Evolutionary conservation across 176 grass and related monocot genomes (phyloP).

Genomic region (Carex scoparia): DNA sequence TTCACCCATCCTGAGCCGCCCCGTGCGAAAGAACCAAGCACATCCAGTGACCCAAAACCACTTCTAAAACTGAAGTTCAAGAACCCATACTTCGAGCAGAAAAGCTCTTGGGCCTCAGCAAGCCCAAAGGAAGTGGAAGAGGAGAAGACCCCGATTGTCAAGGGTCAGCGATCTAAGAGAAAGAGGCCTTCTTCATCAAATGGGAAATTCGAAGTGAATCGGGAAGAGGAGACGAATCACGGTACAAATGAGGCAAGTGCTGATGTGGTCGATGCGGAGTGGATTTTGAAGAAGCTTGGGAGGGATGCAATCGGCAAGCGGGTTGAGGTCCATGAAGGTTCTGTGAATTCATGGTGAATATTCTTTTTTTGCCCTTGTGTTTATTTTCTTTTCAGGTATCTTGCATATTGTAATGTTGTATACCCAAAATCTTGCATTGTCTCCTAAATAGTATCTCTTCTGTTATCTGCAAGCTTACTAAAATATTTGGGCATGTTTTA

Average conservation of each 20-base stretch:
- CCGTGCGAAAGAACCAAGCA: conserved; percentile 31
- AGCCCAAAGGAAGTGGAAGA: conserved; percentile 49
- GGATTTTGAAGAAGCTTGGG: conserved; percentile 85
- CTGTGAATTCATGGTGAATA: conserved; percentile 61
- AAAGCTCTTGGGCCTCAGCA: conserved; percentile 46
- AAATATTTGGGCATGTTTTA: background rate
- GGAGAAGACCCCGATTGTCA: conserved; percentile 71
- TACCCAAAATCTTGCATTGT: background rate
- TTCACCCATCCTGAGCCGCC: conserved; percentile 28
- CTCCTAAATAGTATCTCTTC: background rate
- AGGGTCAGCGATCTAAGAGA: conserved; percentile 96
- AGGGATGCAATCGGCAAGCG: conserved; percentile 86
- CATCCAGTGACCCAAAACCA: conserved; percentile 58
- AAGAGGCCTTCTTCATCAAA: conserved; percentile 55
- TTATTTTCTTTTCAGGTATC: background rate
- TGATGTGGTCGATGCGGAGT: conserved; percentile 68
- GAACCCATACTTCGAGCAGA: conserved; percentile 78
- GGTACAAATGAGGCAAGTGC: conserved; percentile 35
- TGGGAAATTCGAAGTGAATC: conserved; percentile 42
- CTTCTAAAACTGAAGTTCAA: conserved; percentile 98
- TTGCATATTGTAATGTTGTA: background rate
- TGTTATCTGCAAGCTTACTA: background rate
- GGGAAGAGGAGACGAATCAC: conserved; percentile 35
- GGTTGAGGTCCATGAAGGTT: conserved; percentile 61
- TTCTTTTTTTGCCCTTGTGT: background rate